phyloP scores from a whole-genome alignment of 371 early-diverging fungal species.

The Funneliformis caledonium region DNA sequence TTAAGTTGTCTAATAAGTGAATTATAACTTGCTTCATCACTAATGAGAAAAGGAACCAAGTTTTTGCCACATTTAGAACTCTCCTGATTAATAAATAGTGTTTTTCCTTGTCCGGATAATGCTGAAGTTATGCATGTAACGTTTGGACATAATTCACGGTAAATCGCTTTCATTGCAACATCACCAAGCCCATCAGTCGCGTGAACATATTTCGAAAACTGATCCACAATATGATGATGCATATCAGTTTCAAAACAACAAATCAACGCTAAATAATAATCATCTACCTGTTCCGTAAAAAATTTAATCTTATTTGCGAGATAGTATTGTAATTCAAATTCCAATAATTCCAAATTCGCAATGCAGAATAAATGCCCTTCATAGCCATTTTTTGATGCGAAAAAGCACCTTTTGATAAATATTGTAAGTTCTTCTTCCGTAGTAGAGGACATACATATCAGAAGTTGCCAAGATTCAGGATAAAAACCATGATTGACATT shows the following conservation, averaged over 20 bases:
- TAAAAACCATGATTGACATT: constrained; percentile 32
- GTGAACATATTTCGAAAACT: constrained; percentile 40
- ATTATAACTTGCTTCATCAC: constrained; percentile 17
- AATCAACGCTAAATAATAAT: constrained; percentile 26
- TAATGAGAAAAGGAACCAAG: constrained; percentile 15
- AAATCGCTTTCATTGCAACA: constrained; percentile 31
- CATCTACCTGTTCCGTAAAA: neutral
- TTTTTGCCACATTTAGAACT: constrained; percentile 3
- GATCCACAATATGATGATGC: constrained; percentile 40
- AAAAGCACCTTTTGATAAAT: constrained; percentile 39
- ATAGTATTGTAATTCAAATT: constrained; percentile 40
- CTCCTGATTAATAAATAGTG: constrained; percentile 2
- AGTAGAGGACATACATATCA: constrained; percentile 35
- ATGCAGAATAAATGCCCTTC: constrained; percentile 27
- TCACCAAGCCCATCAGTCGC: constrained; percentile 1
- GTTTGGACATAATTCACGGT: constrained; percentile 37
- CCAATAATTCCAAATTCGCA: constrained; percentile 38
- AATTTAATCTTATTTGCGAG: constrained; percentile 20
- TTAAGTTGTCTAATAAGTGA: neutral
- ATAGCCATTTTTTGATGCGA: constrained; percentile 34
- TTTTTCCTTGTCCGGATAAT: constrained; percentile 40
- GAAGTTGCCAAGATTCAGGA: constrained; percentile 41
- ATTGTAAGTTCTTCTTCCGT: constrained; percentile 37
- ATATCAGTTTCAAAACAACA: constrained; percentile 27
- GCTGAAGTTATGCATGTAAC: constrained; percentile 16